Evolutionary conservation across 192 early-diverging fungal genomes (phyloP), one percentile per base, ranked within the genome.

Genomic region (Gryganskiella cystojenkinii): DNA sequence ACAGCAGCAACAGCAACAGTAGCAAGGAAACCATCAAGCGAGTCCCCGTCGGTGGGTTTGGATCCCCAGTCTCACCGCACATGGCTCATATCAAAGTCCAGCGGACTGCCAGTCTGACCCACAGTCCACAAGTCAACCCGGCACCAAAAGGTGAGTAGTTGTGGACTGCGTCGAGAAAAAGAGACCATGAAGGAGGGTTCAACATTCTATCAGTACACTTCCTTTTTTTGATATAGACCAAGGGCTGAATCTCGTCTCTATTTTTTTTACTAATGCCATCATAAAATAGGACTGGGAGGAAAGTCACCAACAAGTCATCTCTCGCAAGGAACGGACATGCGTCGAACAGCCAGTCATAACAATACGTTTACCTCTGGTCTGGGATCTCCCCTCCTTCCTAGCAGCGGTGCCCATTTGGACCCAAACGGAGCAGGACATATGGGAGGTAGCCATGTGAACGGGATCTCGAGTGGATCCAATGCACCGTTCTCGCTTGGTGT

Each of bases 291-390:
- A 25, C 15, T 64, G 6, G 51, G 58, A 5, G 58, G 56, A 45
- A 68, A 62, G 24, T 17, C 68, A 8, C 74, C 68, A n/a, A 46
- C 66, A 6, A 65, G 74, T 14, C 74, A 64, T 47, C 49, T 60
- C 19, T 54, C 61, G 17, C 74, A 78, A 25, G 22, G 60, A 7
- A 60, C 55, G 4, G 74, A 78, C 28, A 78, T 78, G 74, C 43
- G 74, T 3, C 61, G 74, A 5, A 78, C 74, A 27, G 74, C 74
- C 19, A 78, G 74, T 37, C 74, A 78, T 30, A 78, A 78, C 33
- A 78, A 68, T n/a, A 66, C 74, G 14, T 78, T 78, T 22, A 69
- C 74, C 0, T 59, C 62, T 3, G 71, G 71, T 28, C 50, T 73
- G 30, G 71, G 71, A 25, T 22, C 58, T 22, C 63, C 71, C 19